Evolutionary conservation across 768 basidiomycete genomes (phyloP), one percentile per base, ranked within the genome.

Genomic region (Macrolepiota dolichaula): DNA sequence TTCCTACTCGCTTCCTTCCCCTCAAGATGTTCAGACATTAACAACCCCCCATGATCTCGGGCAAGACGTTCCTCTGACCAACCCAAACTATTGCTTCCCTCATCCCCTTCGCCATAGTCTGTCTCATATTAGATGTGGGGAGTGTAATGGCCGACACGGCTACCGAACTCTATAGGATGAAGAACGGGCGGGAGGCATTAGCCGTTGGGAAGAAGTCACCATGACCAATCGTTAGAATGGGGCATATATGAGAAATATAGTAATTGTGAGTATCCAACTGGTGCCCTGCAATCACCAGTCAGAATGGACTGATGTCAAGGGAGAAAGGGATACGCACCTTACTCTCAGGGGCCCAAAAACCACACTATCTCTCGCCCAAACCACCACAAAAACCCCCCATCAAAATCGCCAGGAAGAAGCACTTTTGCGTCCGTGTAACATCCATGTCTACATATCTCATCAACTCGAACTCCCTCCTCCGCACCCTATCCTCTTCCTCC

Each of bases 81-180:
- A 71, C 42, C 67, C 74, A 74, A 1, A 72, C 62, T 12, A 75
- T 72, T 10, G 68, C 69, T 17, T 72, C 63, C 52, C 71, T 66
- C 15, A 80, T 63, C 65, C 68, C 70, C n/a, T 66, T 66, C 0
- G 81, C 76, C 24, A 90, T 72, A 40, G 77, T 76, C 19, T 82
- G 80, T 0, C 77, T 79, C 36, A 87, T n/a, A 13, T 40, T 72
- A 51, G 82, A 73, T n/a, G 79, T 77, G 0, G 79, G 61, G 0
- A 77, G 71, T 1, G 77, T 80, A 59, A 80, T 72, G 2, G 76
- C 71, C 2, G 77, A 77, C 0, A 79, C 71, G 1, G 77, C 72
- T 24, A 78, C 70, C 42, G 78, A 63, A 29, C 74, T 74, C 77
- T 78, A 79, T 2, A 78, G 62, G n/a, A 80, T 75, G 63, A 78